A percentile compares a stretch with the other conserved stretches of the same genome.
These are phyloP conservation scores for Coelastrella sp. DNA, from an alignment of 139 green algal species.

Conservation along the genomic window DNA sequence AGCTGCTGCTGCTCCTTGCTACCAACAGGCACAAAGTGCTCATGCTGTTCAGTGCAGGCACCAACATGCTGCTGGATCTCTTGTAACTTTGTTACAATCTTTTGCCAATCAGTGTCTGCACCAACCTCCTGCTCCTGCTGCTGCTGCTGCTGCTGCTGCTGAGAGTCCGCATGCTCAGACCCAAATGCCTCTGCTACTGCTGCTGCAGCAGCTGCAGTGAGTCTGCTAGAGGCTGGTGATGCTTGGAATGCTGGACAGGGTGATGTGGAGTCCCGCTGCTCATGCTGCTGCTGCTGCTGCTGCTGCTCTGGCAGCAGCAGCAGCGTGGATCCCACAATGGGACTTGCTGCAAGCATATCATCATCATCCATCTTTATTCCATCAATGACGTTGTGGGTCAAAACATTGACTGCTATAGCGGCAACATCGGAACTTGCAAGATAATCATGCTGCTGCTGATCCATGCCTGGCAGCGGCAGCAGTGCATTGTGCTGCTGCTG, in stretches of 20 bases:
- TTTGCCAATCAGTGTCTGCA: neutral
- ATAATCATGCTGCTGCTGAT: neutral
- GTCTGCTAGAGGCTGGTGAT: neutral
- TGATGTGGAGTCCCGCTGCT: neutral
- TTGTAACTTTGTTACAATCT: neutral
- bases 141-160: neutral
- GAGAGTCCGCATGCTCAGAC: neutral
- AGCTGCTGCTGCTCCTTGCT: slow-evolving; percentile 30
- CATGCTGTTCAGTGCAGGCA: neutral
- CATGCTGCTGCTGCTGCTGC: neutral
- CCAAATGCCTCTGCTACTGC: neutral
- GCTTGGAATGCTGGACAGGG: neutral
- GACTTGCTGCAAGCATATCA: neutral
- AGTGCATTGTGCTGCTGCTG: neutral
- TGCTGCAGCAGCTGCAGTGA: slow-evolving; percentile 11
- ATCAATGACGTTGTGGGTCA: neutral
- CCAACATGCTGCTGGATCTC: neutral
- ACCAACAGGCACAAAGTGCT: slow-evolving; percentile 13
- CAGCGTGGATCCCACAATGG: neutral
- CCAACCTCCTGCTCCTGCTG: neutral
- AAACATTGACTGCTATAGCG: neutral
- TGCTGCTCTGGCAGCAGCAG: neutral
- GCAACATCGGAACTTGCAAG: neutral
- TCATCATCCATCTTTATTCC: too few relatives aligned
- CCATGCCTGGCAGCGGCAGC: neutral